phyloP scores from a whole-genome alignment of 176 grass and related monocot genomes.

The Coix lacrymajobi region DNA sequence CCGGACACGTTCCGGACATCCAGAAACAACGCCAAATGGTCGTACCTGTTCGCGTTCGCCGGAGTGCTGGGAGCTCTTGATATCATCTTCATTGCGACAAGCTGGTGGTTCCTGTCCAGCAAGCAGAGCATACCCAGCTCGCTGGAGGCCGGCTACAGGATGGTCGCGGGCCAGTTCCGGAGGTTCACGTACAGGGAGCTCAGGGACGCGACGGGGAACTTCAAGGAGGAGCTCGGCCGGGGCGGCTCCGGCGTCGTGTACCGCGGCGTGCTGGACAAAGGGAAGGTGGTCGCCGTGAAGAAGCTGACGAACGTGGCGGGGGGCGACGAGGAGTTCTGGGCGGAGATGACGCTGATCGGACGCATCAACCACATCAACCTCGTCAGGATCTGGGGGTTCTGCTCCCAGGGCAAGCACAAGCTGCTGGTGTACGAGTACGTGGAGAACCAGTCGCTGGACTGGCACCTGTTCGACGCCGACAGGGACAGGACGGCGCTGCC shows the following conservation, averaged over 20 bases:
- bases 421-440: conserved; percentile 61
- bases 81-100: conserved; percentile 13
- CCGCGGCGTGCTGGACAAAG: conserved; percentile 37
- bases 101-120: conserved; percentile 52
- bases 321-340: conserved; percentile 56
- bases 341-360: conserved; percentile 53
- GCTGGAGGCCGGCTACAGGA: conserved; percentile 35
- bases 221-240: conserved; percentile 61
- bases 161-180: conserved; percentile 50
- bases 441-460: conserved; percentile 59
- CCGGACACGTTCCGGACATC: background rate
- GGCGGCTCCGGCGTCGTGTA: conserved; percentile 59
- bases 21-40: conserved; percentile 21
- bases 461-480: conserved; percentile 36
- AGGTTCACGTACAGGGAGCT: conserved; percentile 57
- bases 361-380: conserved; percentile 71
- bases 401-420: conserved; percentile 37
- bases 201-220: conserved; percentile 41
- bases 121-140: conserved; percentile 20
- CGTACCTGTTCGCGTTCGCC: conserved; percentile 36
- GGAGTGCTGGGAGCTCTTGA: conserved; percentile 30
- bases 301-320: conserved; percentile 34
- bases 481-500: background rate
- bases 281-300: conserved; percentile 51
- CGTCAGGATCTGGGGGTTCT: conserved; percentile 49